Evolutionary conservation across 176 grass and related monocot species (phyloP).

Genomic region (Triticum urartu): DNA sequence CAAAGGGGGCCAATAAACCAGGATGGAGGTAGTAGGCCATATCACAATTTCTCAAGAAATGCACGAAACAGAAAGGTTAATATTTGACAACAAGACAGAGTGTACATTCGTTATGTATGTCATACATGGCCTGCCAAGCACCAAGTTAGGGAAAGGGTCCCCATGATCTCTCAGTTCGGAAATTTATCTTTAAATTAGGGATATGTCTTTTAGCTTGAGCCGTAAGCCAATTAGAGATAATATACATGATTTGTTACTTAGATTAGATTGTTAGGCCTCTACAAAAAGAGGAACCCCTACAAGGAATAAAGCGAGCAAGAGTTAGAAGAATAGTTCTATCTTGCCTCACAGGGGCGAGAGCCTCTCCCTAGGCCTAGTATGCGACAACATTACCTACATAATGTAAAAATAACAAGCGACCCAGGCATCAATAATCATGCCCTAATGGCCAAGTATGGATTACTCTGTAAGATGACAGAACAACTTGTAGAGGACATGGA

Average conservation of each 20-base stretch:
- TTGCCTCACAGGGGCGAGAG: not conserved
- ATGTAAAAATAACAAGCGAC: not conserved
- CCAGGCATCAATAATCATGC: not conserved
- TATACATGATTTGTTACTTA: not conserved
- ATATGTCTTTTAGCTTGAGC: not conserved
- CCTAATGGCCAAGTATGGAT: not conserved
- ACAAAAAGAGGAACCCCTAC: not conserved
- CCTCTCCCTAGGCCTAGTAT: not conserved
- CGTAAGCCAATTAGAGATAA: not conserved
- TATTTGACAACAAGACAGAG: not conserved
- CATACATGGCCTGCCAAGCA: not conserved
- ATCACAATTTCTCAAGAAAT: slow-evolving; percentile 12
- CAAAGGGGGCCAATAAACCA: too few relatives aligned
- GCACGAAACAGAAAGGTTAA: not conserved
- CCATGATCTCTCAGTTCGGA: not conserved
- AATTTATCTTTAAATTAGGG: not conserved
- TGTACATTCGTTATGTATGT: not conserved
- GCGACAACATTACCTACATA: not conserved
- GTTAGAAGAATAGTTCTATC: not conserved
- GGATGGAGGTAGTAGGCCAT: not conserved
- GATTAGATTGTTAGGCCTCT: not conserved
- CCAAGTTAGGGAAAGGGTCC: not conserved
- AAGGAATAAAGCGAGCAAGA: not conserved
- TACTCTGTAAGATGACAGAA: slow-evolving; percentile 11
- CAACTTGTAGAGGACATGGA: not conserved